These are phyloP conservation scores for Starmerella vaccinii DNA, from an alignment of 805 yeast species.

Conservation along the genomic window DNA sequence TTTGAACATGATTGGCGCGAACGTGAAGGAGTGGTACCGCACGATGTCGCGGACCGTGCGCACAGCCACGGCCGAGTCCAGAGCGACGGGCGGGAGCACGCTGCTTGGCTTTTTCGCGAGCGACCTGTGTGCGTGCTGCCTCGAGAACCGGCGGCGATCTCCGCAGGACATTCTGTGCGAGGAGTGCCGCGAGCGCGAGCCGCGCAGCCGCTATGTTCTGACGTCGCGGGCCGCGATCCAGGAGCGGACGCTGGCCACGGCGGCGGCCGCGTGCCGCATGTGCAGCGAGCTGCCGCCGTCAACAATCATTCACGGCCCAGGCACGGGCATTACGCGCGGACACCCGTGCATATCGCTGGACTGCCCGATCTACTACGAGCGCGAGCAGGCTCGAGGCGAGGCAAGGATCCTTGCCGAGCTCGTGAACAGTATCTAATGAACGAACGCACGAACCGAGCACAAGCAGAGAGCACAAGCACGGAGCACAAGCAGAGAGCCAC, in stretches of 20 bases:
- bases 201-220: conserved; percentile 15
- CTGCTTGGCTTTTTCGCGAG: conserved; percentile 11
- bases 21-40: conserved; percentile 63
- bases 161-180: conserved; percentile 7
- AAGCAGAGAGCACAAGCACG: too few relatives aligned
- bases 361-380: conserved; percentile 22
- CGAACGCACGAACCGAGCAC: too few relatives aligned
- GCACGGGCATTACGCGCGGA: background rate
- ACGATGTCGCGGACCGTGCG: conserved; percentile 43
- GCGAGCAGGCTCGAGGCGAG: conserved; percentile 13
- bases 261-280: conserved; percentile 12
- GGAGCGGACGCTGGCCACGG: conserved; percentile 8
- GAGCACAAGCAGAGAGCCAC: too few relatives aligned
- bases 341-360: conserved; percentile 22
- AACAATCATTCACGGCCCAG: background rate
- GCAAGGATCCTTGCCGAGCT: background rate
- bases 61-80: background rate
- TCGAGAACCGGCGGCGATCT: conserved; percentile 8
- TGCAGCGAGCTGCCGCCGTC: conserved; percentile 17
- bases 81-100: background rate
- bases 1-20: conserved; percentile 73
- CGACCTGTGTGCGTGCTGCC: conserved; percentile 18
- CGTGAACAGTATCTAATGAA: background rate
- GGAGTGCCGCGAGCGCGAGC: conserved; percentile 9
- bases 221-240: conserved; percentile 7